Evolutionary conservation across 805 yeast species (phyloP), one percentile per base, ranked within the genome.

Genomic region (Monosporozyma aquatica): DNA sequence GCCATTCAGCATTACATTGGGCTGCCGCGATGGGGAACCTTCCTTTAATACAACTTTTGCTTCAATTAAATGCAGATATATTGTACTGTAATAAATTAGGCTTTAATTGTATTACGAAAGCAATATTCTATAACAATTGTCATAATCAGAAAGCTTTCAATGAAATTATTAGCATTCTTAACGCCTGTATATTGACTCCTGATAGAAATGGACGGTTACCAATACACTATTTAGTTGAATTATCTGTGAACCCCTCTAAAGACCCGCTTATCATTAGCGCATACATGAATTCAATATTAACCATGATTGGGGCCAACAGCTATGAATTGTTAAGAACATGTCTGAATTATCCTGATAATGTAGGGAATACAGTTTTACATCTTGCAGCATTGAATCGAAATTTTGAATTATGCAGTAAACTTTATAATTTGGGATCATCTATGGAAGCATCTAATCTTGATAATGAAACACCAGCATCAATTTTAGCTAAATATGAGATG

Each of bases 301-400:
- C 67, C 37, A 69, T 66, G 47, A 55, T 76, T 37, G 56, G 48
- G 13, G 51, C 59, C 23, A 65, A 61, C 3, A 66, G 68, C 39
- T 65, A 65, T 38, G 65, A 69, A 17, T 52, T 78, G 39, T 69
- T 80, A 34, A 72, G 74, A 39, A 74, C 79, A 48, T 66, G 82
- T 32, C 56, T 82, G 23, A 83, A 86, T 55, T 87, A 80, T 52
- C 85, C 77, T 55, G 97, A 92, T 61, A 71, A 69, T 18, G 71
- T 78, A 46, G 97, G 97, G 4, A 86, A 87, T 51, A 86, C 96
- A 0, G 86, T 94, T 6, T 65, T 87, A 38, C 95, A 87, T 53
- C 67, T 90, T 36, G 87, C 95, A 0, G 75, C 67, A 5, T 43
- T 59, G 21, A 63, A 63, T 37, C 42, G 56, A 23, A 63, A 62